Base-by-base conservation (phyloP, 2,329 filamentous ascomycete species). In the Thielaviopsis euricoi region DNA sequence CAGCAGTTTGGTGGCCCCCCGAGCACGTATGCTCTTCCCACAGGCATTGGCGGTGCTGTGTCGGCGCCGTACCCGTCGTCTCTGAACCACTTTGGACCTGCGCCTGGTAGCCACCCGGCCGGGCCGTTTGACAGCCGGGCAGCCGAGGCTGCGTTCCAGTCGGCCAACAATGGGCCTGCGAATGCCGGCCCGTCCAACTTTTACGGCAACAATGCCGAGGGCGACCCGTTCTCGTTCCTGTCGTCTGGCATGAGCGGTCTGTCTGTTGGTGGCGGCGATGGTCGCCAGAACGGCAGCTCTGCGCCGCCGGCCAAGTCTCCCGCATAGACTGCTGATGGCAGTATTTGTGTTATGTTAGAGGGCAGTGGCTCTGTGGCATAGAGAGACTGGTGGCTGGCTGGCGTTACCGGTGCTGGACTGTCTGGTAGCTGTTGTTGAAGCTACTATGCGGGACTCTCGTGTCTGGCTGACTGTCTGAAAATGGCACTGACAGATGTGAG, bases 71-170 rank as follows among this genome's bases (percentile, higher is more conserved):
- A 95, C 66, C 86, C 87, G 56, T 79, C 87, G 1, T 81, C 96
- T 71, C 19, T 57, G 46, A 87, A 85, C 43, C 86, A 89, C 65
- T 95, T 84, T 62, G 83, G 83, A 60, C 85, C 86, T 50, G 83
- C 83, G 58, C 86, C 84, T 46, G 82, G 84, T 56, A 85, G 89
- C 64, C 89, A 93, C 71, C 86, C 87, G 23, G 86, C 86, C 49
- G 87, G 89, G 13, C 86, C 86, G 5, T 97, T 98, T 67, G 90
- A 95, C 68, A 94, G 89, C 74, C 87, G 90, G 62, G 87, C 89
- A 62, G 89, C 91, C 17, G 91, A 97, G 73, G 89, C 89, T 61
- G 91, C 93, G 25, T 98, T 98, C 76, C 87, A 88, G 68, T 87
- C 87, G 48, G 89, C 88, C 46, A 85, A 85, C 64, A 91, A 93